Base-by-base conservation (phyloP, 495 filamentous ascomycete species). In the Pyrenula massariospora region DNA sequence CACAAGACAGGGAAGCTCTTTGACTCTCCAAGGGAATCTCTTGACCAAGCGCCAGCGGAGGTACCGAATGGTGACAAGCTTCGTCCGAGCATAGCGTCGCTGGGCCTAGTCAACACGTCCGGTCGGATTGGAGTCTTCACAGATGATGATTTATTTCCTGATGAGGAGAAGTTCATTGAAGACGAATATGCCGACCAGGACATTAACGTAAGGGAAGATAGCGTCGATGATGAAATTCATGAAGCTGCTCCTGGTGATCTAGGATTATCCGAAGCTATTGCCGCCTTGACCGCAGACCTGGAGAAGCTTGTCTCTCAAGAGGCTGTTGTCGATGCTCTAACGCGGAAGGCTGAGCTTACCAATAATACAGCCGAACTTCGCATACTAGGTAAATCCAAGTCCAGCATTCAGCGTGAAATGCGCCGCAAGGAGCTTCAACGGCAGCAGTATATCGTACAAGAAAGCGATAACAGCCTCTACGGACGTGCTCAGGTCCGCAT, bases 391-490 rank as follows among this genome's bases (percentile, higher is more conserved):
- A 99, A 99, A 67, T 96, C 91, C 2, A 95, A 92, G 65, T 83
- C 88, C 15, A 96, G 92, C 66, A 75, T 99, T 57, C 84, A 95
- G 63, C 79, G 92, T 48, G 94, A 99, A 66, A 89, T 96, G 42
- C 80, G 88, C 47, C 82, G 93, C 24, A 97, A 97, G 67, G 93
- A 96, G 70, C 77, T 99, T 64, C 94, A 99, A 69, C 78, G 90
- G 48, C 91, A 96, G 69, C 94, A 97, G 67, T 99, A 97, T 62
- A 89, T 94, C 59, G 84, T 96, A 47, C 94, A 99, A 67, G 92
- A 97, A 67, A 95, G 90, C 65, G 94, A 97, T 63, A 99, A 97
- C 69, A 96, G 91, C 67, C 74, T 99, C 48, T 96, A 93, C 67
- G 93, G 93, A 15, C 86, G 93, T 12, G 90, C 93, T 2, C 86